Percentiles rank a stretch among this genome's conserved stretches.
These are phyloP conservation scores for Pseudopithomyces chartarum DNA, from an alignment of 2,329 filamentous ascomycete species.

Conservation along the genomic window DNA sequence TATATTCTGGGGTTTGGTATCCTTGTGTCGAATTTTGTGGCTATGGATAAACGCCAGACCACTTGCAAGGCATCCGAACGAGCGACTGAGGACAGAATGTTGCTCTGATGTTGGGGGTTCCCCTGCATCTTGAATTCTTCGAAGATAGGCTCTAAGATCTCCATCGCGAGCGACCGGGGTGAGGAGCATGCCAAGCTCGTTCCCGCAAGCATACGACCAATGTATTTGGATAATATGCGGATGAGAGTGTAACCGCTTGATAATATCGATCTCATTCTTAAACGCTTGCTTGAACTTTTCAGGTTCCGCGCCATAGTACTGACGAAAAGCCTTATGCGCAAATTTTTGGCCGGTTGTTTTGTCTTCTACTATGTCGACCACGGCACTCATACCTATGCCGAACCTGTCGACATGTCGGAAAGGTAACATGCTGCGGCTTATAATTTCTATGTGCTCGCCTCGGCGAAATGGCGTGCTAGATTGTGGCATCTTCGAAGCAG, in stretches of 20 bases:
- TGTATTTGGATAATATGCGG: slow-evolving; percentile 14
- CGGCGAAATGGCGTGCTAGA: not conserved
- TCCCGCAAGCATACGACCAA: slow-evolving; percentile 9
- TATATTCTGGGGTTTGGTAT: slow-evolving; percentile 29
- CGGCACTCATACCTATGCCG: slow-evolving; percentile 5
- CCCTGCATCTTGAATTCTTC: not conserved
- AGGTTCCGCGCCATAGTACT: slow-evolving; percentile 2
- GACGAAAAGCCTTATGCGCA: slow-evolving; percentile 7
- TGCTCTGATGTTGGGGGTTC: not conserved
- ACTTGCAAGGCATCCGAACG: slow-evolving; percentile 22
- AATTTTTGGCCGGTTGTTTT: slow-evolving; percentile 6
- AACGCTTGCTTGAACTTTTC: slow-evolving; percentile 4
- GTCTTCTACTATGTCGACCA: slow-evolving; percentile 9
- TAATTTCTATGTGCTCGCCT: not conserved
- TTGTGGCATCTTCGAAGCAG: not conserved
- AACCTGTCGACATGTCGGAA: slow-evolving; percentile 4
- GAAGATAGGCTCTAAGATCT: slow-evolving; percentile 18
- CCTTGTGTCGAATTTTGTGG: slow-evolving; percentile 22
- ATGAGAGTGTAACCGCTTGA: slow-evolving; percentile 2
- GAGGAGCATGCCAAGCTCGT: slow-evolving; percentile 17
- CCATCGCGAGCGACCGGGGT: slow-evolving; percentile 21
- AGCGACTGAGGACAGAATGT: not conserved
- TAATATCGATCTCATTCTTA: not conserved
- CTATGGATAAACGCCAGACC: slow-evolving; percentile 24
- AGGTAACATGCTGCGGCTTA: slow-evolving; percentile 7